Base-by-base conservation (phyloP, 1,284 basidiomycete species). In the Phlebopus sp. region DNA sequence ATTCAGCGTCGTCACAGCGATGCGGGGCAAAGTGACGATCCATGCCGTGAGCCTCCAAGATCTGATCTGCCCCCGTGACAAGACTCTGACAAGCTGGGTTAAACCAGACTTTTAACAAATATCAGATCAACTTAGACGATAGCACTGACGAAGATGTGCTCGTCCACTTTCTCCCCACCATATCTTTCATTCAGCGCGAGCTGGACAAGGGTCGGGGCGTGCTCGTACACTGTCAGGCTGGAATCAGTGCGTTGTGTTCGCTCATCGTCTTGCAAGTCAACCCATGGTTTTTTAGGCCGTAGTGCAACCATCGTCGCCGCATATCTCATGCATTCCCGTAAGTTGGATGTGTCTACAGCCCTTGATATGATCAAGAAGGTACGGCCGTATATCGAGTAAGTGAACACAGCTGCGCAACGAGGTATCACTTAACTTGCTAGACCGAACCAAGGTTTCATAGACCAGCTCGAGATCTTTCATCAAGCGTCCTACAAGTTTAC, bases 211-310 rank as follows among this genome's bases (percentile, higher is more conserved):
- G 79, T 0, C 75, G 83, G 23, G 85, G 86, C 1, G 86, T 95
- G 1, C 72, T 94, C 14, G 87, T 94, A 0, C 92, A 95, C 65
- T 94, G 92, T 63, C 82, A 89, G 48, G 91, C 90, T 19, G 91
- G 91, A 19, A 77, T 92, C 69, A 92, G 90, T 90, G 66, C 27
- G 27, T 11, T 8, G 2, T 62, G 86, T 80, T 37, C 17, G 7
- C 11, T 9, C 18, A 6, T 35, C 32, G 10, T 18, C n/a, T 30
- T 43, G 14, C 34, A 1, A 34, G 0, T 27, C 30, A 15, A 41
- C 36, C 7, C 14, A 15, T 21, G 15, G 35, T 35, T 34, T 43
- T 32, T 10, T 55, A 90, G 88, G 88, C 59, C 79, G 92, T 19
- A 91, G 87, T 55, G 82, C 85, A 13, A 86, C 89, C 0, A 83